Conservation (phyloP, 129 eudicot species). For the Calendula officinalis region DNA sequence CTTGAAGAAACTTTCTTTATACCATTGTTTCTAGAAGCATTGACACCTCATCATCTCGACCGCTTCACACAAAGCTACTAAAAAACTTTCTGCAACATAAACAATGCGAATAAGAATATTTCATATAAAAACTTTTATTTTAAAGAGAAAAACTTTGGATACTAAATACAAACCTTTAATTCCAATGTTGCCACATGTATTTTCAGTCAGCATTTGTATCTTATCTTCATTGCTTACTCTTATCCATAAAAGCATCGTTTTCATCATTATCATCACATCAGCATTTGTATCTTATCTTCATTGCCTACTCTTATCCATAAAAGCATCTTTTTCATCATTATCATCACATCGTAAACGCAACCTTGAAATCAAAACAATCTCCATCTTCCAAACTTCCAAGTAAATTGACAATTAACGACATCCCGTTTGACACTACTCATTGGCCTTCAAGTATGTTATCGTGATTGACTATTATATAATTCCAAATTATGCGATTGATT, state of each 20-base stretch:
- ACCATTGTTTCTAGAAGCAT: slow-evolving; percentile 56
- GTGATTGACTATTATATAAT: neutral
- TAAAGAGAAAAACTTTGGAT: slow-evolving; percentile 4
- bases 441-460: slow-evolving; percentile 19
- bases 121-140: neutral
- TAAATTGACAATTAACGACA: slow-evolving; percentile 29
- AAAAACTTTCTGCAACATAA: slow-evolving; percentile 56
- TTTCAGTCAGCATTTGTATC: slow-evolving; percentile 48
- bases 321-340: slow-evolving; percentile 61
- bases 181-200: slow-evolving; percentile 33
- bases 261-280: slow-evolving; percentile 52
- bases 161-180: slow-evolving; percentile 50
- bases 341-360: slow-evolving; percentile 28
- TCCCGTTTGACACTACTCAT: slow-evolving; percentile 21
- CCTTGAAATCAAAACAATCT: slow-evolving; percentile 6
- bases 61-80: slow-evolving; percentile 70
- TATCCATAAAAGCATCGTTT: slow-evolving; percentile 45
- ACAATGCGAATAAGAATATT: neutral
- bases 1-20: slow-evolving; percentile 60
- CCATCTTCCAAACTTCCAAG: slow-evolving; percentile 27
- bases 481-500: neutral
- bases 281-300: slow-evolving; percentile 59
- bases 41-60: slow-evolving; percentile 57
- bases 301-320: slow-evolving; percentile 54
- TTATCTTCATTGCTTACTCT: slow-evolving; percentile 51